Conservation (phyloP, 2,329 filamentous ascomycete species). For the Cladobotryum protrusum region DNA sequence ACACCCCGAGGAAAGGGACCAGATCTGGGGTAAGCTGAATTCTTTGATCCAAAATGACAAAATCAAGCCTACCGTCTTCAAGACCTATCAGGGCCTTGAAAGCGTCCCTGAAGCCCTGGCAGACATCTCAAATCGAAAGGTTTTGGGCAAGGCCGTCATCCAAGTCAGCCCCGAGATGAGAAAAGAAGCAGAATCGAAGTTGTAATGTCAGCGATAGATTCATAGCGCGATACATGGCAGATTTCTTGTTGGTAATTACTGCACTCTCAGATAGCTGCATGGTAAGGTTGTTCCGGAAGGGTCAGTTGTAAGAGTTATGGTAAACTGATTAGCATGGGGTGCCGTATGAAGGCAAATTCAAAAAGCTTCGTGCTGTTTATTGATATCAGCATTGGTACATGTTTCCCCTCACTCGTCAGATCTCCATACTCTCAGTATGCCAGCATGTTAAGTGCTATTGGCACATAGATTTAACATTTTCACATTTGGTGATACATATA, state of each 20-base stretch:
- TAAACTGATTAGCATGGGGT: too few relatives aligned
- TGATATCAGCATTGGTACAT: not conserved
- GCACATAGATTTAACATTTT: conserved; percentile 8
- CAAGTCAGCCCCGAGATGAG: not conserved
- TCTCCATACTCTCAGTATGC: conserved; percentile 7
- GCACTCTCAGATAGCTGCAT: too few relatives aligned
- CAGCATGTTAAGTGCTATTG: not conserved
- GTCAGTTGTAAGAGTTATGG: too few relatives aligned
- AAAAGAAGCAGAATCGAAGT: not conserved
- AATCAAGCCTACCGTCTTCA: conserved; percentile 46
- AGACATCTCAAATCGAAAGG: conserved; percentile 42
- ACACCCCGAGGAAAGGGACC: conserved; percentile 38
- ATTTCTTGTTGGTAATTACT: too few relatives aligned
- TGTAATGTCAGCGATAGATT: not conserved
- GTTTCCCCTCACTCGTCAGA: conserved; percentile 8
- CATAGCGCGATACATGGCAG: too few relatives aligned
- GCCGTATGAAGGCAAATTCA: not conserved
- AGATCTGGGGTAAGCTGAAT: conserved; percentile 46
- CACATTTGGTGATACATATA: conserved; percentile 7
- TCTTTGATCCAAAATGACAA: conserved; percentile 39
- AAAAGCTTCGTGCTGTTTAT: too few relatives aligned
- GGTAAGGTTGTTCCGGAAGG: too few relatives aligned
- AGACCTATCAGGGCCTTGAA: conserved; percentile 44
- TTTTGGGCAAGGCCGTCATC: conserved; percentile 49
- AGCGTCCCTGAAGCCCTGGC: conserved; percentile 43